Base-by-base conservation (phyloP, 345 rosid genomes). In the Luvunga scandens region DNA sequence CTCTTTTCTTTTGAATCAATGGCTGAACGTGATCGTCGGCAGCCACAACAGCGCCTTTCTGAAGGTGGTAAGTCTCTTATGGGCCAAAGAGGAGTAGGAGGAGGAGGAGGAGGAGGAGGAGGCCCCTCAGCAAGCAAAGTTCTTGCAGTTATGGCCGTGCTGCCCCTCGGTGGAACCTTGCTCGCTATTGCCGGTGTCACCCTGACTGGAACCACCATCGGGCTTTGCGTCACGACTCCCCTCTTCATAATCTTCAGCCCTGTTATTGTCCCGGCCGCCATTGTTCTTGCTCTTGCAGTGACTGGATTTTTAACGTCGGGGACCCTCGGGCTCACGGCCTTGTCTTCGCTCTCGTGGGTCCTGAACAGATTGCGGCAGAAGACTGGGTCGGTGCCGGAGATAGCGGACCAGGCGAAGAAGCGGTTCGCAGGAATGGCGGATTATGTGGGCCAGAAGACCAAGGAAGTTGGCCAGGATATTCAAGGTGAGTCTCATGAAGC, bases 241-340 rank as follows among this genome's bases (percentile, higher is more conserved):
- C 71, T 92, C 48, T 86, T 95, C 53, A 57, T 95, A 57, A 76
- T 95, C 68, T 92, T 86, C 86, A 93, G 98, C 86, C 99, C 94
- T 0, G 86, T 95, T 55, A 78, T 95, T 4, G 92, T 93, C 36
- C 94, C 99, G 1, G 92, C 98, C 0, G 88, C 89, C 18, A 75
- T 92, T 18, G 81, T 72, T 7, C 67, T 93, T 14, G 90, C 86
- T 64, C 66, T 93, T 68, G 89, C 93, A 0, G 84, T 91, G 84
- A 48, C 83, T 1, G 99, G 91, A 10, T 89, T 91, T 76, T 79
- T 91, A 68, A 78, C 88, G 0, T 91, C 99, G 0, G 93, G 93
- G 7, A 91, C 91, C 22, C 83, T 95, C 30, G 97, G 96, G 80
- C 84, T 93, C 34, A 88, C 94, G 0, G 99, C 91, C 4, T 75